These are phyloP conservation scores for Candida incommunis DNA, from an alignment of 805 yeast species.

Conservation along the genomic window DNA sequence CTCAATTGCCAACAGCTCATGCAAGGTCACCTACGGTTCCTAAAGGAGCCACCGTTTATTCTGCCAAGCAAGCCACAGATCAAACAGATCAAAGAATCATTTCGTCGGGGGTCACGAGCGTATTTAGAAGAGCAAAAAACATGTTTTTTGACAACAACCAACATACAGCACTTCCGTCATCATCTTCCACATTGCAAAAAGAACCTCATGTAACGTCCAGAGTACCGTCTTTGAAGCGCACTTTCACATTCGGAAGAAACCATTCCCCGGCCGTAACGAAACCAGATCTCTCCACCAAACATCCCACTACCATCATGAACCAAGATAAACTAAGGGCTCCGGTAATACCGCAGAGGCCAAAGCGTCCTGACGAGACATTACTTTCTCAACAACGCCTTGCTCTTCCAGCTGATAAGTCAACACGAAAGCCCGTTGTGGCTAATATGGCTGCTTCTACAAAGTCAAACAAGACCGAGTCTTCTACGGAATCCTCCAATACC, in stretches of 20 bases:
- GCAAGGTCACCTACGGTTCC: too few relatives aligned
- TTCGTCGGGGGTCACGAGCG: background rate
- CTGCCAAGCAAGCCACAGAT: background rate
- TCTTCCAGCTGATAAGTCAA: background rate
- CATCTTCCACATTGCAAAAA: too few relatives aligned
- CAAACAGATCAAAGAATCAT: background rate
- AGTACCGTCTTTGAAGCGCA: background rate
- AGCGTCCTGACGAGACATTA: background rate
- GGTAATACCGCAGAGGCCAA: background rate
- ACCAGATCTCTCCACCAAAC: too few relatives aligned
- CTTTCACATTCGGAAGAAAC: background rate
- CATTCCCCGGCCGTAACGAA: too few relatives aligned
- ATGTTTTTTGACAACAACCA: background rate
- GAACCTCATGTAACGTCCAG: too few relatives aligned
- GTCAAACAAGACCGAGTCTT: background rate
- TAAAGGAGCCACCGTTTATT: too few relatives aligned
- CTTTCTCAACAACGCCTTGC: background rate
- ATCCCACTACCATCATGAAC: too few relatives aligned
- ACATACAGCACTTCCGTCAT: too few relatives aligned
- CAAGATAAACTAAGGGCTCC: too few relatives aligned
- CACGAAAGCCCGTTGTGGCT: background rate
- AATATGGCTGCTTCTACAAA: background rate
- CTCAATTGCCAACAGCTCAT: too few relatives aligned
- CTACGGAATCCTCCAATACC: background rate
- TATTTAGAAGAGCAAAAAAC: background rate